These are phyloP conservation scores for Paraphaeosphaeria minitans DNA, from an alignment of 2,329 filamentous ascomycete genomes.

Conservation along the genomic window DNA sequence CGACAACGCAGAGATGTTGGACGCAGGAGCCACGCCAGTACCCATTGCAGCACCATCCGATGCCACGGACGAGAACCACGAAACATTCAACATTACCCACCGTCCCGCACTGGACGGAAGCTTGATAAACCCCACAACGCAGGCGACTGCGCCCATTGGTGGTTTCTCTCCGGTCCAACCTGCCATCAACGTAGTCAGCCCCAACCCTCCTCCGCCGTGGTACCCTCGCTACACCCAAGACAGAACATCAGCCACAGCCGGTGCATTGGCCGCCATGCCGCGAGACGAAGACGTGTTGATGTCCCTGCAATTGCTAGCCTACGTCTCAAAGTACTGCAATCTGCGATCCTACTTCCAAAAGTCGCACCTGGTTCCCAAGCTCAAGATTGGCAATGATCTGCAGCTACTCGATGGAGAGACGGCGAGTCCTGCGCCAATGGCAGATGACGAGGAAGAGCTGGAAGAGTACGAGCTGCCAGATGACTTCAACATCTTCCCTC, in stretches of 20 bases:
- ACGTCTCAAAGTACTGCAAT: constrained; percentile 98
- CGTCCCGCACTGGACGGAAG: constrained; percentile 83
- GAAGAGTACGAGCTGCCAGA: constrained; percentile 91
- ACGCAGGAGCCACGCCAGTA: constrained; percentile 70
- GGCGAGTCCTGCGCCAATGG: constrained; percentile 43
- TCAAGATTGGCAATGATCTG: constrained; percentile 88
- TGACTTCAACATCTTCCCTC: constrained; percentile 96
- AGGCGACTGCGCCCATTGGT: constrained; percentile 67
- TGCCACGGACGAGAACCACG: constrained; percentile 72
- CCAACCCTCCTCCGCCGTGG: constrained; percentile 78
- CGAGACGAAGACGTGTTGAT: constrained; percentile 97
- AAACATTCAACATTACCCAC: constrained; percentile 94
- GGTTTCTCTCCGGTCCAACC: constrained; percentile 77
- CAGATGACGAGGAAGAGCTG: constrained; percentile 69
- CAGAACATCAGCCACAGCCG: constrained; percentile 63
- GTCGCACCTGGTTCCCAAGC: constrained; percentile 88
- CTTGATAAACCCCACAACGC: constrained; percentile 73
- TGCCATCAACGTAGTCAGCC: constrained; percentile 67
- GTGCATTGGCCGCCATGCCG: constrained; percentile 87
- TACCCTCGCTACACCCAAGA: constrained; percentile 82
- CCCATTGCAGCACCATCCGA: constrained; percentile 80
- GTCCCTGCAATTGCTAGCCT: constrained; percentile 94
- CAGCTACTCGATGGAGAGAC: constrained; percentile 75
- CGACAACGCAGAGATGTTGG: constrained; percentile 78
- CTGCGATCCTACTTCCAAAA: constrained; percentile 93